A percentile compares a stretch with the other conserved stretches of the same genome.
Evolutionary conservation across 805 yeast species (phyloP).

Genomic region (Cyberlindnera xylosilytica): DNA sequence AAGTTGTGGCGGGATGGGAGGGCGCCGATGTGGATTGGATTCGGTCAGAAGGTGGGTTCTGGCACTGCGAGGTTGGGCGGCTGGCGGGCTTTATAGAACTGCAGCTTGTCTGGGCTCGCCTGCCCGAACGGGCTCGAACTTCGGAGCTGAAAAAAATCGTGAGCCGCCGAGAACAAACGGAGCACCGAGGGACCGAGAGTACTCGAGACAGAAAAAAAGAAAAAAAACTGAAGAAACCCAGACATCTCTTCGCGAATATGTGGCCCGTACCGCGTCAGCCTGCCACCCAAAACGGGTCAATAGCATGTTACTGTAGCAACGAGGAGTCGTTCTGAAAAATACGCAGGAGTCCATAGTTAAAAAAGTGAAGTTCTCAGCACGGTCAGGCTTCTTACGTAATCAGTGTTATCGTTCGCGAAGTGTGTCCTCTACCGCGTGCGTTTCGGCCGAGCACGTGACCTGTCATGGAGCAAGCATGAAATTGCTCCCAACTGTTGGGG

Average conservation of each 20-base stretch:
- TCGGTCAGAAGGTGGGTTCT: too few species aligned
- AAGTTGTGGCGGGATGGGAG: not conserved
- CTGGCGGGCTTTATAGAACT: not conserved
- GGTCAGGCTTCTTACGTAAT: not conserved
- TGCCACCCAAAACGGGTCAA: not conserved
- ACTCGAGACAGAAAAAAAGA: not conserved
- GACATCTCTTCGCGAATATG: not conserved
- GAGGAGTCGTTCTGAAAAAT: not conserved
- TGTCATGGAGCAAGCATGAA: slow-evolving; percentile 3
- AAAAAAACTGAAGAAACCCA: not conserved
- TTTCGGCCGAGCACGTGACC: too few species aligned
- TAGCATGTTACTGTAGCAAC: not conserved
- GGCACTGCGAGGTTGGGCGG: too few species aligned
- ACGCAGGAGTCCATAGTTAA: not conserved
- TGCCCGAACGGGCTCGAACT: not conserved
- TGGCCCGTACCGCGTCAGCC: not conserved
- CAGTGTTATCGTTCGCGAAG: not conserved
- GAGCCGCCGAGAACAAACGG: too few species aligned
- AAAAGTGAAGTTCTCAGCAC: not conserved
- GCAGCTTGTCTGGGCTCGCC: not conserved
- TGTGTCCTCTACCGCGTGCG: too few species aligned
- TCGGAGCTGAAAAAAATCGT: too few species aligned
- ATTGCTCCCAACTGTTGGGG: not conserved
- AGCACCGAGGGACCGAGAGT: too few species aligned
- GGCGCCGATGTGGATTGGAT: not conserved